Evolutionary conservation across 352 stramenopile species (phyloP), one percentile per base, ranked within the genome.

Genomic region (Halophytophthora polymorphica): DNA sequence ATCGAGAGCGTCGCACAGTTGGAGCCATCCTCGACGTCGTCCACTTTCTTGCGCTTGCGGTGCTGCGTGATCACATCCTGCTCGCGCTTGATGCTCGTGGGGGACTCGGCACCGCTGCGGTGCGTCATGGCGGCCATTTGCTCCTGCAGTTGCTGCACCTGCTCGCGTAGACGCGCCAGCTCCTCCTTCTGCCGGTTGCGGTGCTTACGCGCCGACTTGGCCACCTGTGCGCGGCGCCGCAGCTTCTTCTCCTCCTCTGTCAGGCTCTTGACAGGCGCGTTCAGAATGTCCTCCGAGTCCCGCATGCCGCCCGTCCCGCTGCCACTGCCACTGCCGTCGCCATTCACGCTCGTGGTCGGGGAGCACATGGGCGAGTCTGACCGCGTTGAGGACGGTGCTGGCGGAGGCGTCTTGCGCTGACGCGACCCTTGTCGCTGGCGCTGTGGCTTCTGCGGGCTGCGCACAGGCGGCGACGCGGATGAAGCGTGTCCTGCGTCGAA

Each of bases 221-320:
- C 82, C 51, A 92, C 82, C 63, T 92, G 82, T 1, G 82, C 82
- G 44, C 82, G 77, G 17, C 82, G 64, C 29, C 82, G 77, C 28
- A 90, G 66, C 61, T 92, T 92, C 52, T 92, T 92, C 50, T 92
- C 82, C 38, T 92, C 77, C 53, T 92, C 82, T 0, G 69, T 92
- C n/a, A 92, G 67, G 43, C 70, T 88, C 60, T 88, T 88, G 2
- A 92, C 78, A 2, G 82, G 82, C 36, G 77, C 78, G 19, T 84
- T 86, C n/a, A 92, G 52, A 56, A 92, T 85, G 47, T 89, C 79
- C 49, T 92, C 78, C 46, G 75, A 85, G 64, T 89, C 75, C 22
- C 64, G 66, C 21, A 78, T 35, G 19, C 56, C 53, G 36, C 12
- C 37, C 34, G 42, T 45, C 5, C 44, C 10, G 3, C 53, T 48